These are phyloP conservation scores for Leishmania gerbilli DNA, from an alignment of 208 protist species.

Conservation along the genomic window DNA sequence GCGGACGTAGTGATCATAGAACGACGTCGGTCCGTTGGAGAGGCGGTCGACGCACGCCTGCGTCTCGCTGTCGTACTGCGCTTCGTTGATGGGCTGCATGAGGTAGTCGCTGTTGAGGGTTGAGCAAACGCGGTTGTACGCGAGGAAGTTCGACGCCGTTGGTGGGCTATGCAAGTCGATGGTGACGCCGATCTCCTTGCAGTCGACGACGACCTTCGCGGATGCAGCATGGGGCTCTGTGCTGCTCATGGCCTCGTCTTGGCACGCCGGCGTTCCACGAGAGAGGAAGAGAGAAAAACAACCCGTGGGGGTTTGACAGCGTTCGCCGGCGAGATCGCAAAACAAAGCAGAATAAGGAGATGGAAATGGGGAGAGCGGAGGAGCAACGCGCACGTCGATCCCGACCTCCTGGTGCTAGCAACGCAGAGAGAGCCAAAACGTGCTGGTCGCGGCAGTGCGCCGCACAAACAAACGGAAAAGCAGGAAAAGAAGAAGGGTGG, in stretches of 20 bases:
- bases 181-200: constrained; percentile 38
- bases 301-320: neutral
- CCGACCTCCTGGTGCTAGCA: neutral
- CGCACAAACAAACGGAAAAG: neutral
- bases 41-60: constrained; percentile 64
- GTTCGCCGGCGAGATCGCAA: neutral
- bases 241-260: constrained; percentile 2
- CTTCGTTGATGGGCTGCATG: constrained; percentile 76
- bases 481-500: no score
- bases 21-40: constrained; percentile 41
- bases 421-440: neutral
- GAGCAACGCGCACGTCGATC: neutral
- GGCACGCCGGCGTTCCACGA: neutral
- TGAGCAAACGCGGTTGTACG: constrained; percentile 51
- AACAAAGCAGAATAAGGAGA: no score
- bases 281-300: neutral
- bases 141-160: constrained; percentile 50
- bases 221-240: constrained; percentile 3
- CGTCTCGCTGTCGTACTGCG: constrained; percentile 76
- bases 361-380: neutral
- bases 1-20: constrained; percentile 63
- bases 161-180: constrained; percentile 44
- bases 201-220: constrained; percentile 20
- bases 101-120: constrained; percentile 56
- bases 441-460: neutral